These are phyloP conservation scores for Coffea canephora DNA, from an alignment of 257 asterid genomes.

Conservation along the genomic window DNA sequence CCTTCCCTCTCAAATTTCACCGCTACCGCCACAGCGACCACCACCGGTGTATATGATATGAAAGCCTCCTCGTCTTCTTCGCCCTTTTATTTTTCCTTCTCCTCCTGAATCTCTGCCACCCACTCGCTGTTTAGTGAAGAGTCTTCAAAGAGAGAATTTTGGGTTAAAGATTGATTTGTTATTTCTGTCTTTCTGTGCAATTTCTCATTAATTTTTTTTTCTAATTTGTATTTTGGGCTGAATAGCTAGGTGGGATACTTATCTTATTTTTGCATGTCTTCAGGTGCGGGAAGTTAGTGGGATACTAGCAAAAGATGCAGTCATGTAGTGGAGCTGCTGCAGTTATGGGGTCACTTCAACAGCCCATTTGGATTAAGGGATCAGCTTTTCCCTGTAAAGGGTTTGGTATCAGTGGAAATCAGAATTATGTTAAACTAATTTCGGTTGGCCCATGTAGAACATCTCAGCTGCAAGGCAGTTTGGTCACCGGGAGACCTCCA, in stretches of 20 bases:
- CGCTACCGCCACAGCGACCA: too few species aligned
- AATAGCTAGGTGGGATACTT: neutral
- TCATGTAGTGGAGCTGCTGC: conserved; percentile 58
- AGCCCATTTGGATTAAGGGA: conserved; percentile 44
- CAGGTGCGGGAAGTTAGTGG: conserved; percentile 2
- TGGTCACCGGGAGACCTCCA: conserved; percentile 62
- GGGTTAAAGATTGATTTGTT: too few species aligned
- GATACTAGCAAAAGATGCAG: conserved; percentile 37
- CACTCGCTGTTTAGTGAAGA: too few species aligned
- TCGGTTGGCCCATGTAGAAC: conserved; percentile 48
- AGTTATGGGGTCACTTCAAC: conserved; percentile 56
- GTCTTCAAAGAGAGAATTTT: too few species aligned
- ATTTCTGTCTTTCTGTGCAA: too few species aligned
- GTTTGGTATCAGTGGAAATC: conserved; percentile 29
- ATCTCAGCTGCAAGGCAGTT: conserved; percentile 58
- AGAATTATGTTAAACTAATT: conserved; percentile 33
- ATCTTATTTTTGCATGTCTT: neutral
- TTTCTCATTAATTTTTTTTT: too few species aligned
- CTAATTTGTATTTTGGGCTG: neutral
- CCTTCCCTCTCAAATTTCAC: neutral
- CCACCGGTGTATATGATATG: too few species aligned
- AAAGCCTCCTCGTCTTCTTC: too few species aligned
- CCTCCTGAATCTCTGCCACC: too few species aligned
- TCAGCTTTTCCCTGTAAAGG: conserved; percentile 37
- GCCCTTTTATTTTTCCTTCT: too few species aligned